Evolutionary conservation across 2,329 filamentous ascomycete species (phyloP).

Genomic region (Neofusicoccum ribis): DNA sequence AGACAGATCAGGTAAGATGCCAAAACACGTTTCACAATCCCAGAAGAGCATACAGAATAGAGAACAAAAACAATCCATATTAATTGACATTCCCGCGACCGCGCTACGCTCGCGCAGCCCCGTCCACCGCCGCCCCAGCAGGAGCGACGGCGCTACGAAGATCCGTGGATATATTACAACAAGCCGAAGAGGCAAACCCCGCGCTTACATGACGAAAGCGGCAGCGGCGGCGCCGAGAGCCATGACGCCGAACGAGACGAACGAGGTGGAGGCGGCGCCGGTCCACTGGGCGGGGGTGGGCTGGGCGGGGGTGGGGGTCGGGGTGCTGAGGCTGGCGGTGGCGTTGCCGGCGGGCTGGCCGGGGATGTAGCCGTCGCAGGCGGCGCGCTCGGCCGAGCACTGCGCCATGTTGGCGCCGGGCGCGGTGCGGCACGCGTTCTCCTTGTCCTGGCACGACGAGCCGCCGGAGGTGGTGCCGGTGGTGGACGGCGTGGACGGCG

Average conservation of each 20-base stretch:
- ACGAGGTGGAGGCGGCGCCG: conserved; percentile 3
- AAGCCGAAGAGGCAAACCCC: neutral
- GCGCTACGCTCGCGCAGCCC: no score
- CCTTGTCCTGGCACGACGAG: conserved; percentile 5
- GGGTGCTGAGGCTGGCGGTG: conserved; percentile 2
- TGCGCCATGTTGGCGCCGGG: conserved; percentile 4
- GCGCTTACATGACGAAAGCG: conserved; percentile 7
- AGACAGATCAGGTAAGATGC: no score
- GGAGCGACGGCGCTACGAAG: no score
- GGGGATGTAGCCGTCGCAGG: conserved; percentile 8
- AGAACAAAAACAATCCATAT: no score
- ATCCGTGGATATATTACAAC: neutral
- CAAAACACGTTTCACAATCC: no score
- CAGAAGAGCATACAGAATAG: no score
- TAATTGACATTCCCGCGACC: no score
- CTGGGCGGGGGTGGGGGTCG: conserved; percentile 1
- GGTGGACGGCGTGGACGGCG: neutral
- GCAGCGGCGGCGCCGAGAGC: conserved; percentile 7
- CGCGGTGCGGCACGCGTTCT: conserved; percentile 3
- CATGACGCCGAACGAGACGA: conserved; percentile 17
- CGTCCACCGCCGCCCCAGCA: no score
- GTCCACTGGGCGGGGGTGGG: conserved; percentile 12
- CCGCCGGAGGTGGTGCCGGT: neutral
- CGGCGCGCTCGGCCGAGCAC: neutral
- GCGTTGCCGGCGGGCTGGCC: conserved; percentile 1